These are phyloP conservation scores for Hirschfeldia incana DNA, from an alignment of 345 rosid species.

Conservation along the genomic window DNA sequence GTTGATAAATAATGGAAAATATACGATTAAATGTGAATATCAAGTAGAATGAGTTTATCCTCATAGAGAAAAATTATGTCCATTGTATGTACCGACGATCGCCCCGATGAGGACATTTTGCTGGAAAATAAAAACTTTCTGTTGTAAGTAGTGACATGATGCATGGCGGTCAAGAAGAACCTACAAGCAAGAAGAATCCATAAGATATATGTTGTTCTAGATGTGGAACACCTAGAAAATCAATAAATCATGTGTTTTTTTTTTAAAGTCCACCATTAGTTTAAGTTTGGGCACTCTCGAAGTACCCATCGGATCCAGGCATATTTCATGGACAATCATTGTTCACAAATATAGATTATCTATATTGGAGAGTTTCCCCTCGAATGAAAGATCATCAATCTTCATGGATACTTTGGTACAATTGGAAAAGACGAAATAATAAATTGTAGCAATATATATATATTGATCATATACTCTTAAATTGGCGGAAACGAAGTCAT, in stretches of 20 bases:
- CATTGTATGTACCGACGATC: too few species aligned
- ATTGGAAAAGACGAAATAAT: neutral
- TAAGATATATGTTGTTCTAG: too few species aligned
- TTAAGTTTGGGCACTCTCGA: neutral
- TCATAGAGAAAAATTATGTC: too few species aligned
- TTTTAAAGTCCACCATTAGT: neutral
- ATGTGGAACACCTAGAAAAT: too few species aligned
- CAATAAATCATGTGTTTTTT: neutral
- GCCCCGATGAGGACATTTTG: too few species aligned
- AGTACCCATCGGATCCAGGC: neutral
- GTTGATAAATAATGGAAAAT: too few species aligned
- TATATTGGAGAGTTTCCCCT: neutral
- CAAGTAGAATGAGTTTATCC: too few species aligned
- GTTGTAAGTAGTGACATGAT: too few species aligned
- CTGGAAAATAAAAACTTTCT: too few species aligned
- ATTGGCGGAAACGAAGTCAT: neutral
- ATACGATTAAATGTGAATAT: too few species aligned
- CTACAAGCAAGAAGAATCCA: too few species aligned
- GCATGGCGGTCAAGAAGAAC: too few species aligned
- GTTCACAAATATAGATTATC: neutral
- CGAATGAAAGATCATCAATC: neutral
- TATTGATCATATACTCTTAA: neutral
- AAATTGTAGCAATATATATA: neutral
- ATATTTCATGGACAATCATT: neutral
- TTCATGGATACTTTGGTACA: neutral